phyloP scores from a whole-genome alignment of 306 rosid genomes.

The Rosa chinensis region DNA sequence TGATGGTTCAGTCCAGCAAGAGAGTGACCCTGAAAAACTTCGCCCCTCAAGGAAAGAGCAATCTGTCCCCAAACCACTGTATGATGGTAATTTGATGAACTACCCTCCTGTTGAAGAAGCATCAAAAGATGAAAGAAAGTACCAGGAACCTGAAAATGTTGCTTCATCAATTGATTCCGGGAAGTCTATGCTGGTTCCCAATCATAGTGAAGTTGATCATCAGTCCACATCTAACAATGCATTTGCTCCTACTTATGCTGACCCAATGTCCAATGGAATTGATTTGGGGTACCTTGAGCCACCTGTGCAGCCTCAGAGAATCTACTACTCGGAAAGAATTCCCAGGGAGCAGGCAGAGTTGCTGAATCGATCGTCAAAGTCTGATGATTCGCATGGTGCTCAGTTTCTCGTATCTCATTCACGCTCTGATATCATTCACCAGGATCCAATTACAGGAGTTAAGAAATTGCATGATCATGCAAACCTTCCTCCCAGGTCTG shows the following conservation, averaged over 20 bases:
- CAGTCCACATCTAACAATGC: conserved; percentile 41
- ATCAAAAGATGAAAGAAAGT: conserved; percentile 49
- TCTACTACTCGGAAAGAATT: conserved; percentile 79
- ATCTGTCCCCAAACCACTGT: conserved; percentile 34
- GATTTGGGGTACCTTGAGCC: conserved; percentile 70
- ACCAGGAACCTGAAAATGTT: conserved; percentile 48
- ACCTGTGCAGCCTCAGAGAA: conserved; percentile 69
- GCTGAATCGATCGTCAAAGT: conserved; percentile 73
- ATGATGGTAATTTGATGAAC: conserved; percentile 29
- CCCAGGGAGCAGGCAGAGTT: conserved; percentile 86
- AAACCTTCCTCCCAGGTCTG: conserved; percentile 40
- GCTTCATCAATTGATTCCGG: conserved; percentile 41
- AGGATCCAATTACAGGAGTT: conserved; percentile 39
- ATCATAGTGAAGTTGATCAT: conserved; percentile 48
- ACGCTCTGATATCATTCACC: conserved; percentile 49
- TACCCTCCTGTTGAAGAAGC: conserved; percentile 40
- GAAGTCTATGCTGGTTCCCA: conserved; percentile 47
- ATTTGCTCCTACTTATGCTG: conserved; percentile 45
- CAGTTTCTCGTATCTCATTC: conserved; percentile 60
- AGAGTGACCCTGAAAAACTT: conserved; percentile 40
- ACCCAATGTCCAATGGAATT: conserved; percentile 51
- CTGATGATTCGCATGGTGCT: conserved; percentile 75
- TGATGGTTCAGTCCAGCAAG: conserved; percentile 48
- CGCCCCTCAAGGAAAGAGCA: conserved; percentile 35
- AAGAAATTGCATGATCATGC: conserved; percentile 41